phyloP scores from a whole-genome alignment of 305 asterid genomes.

The Withania somnifera region DNA sequence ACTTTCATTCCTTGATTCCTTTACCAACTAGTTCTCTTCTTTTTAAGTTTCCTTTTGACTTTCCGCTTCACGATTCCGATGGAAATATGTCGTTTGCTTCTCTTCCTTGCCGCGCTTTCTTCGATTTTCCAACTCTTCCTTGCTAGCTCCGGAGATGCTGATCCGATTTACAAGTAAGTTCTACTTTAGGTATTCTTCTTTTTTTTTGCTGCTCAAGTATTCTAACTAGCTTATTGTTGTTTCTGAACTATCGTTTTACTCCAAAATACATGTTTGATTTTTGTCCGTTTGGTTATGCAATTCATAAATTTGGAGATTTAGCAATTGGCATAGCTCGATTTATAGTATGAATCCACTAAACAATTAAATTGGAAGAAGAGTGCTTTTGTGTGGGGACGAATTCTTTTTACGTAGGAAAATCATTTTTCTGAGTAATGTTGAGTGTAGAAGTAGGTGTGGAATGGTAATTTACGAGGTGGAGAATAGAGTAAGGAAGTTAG shows the following conservation, averaged over 20 bases:
- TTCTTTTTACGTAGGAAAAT: not conserved
- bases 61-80: constrained; percentile 17
- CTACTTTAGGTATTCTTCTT: not conserved
- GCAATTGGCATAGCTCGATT: not conserved
- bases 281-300: not conserved
- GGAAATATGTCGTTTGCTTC: constrained; percentile 33
- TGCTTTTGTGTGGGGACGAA: not conserved
- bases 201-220: not conserved
- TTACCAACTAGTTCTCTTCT: not conserved
- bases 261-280: not conserved
- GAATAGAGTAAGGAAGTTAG: not conserved
- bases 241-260: not conserved
- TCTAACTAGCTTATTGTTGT: not conserved
- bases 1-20: not conserved
- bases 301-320: not conserved
- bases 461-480: not conserved
- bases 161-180: constrained; percentile 67
- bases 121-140: constrained; percentile 27
- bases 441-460: not conserved
- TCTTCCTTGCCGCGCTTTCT: constrained; percentile 25
- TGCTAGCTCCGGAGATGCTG: constrained; percentile 71
- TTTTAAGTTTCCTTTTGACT: constrained; percentile 1
- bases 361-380: not conserved
- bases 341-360: not conserved
- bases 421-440: not conserved